Percentiles rank a stretch among this genome's conserved stretches.
Conservation (phyloP, 2,329 filamentous ascomycete species). For the Cercospora citrullina region DNA sequence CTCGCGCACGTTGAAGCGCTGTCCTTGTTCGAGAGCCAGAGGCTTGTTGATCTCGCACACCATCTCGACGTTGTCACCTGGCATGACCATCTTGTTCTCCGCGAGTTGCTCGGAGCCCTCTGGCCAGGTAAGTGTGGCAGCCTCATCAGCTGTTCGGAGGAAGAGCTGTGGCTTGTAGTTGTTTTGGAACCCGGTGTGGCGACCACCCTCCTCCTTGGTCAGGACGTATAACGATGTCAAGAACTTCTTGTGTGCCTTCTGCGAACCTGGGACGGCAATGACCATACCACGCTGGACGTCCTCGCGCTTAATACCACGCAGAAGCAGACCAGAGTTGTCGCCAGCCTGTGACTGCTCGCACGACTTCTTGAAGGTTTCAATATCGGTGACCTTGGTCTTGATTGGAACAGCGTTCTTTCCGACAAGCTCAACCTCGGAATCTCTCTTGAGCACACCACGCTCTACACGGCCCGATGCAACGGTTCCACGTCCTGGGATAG, state of each 20-base stretch:
- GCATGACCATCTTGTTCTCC: slow-evolving; percentile 83
- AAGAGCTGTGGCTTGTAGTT: slow-evolving; percentile 98
- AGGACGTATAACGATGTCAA: slow-evolving; percentile 94
- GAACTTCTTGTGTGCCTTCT: slow-evolving; percentile 89
- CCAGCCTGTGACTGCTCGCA: slow-evolving; percentile 94
- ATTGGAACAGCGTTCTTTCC: slow-evolving; percentile 79
- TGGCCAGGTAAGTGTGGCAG: slow-evolving; percentile 79
- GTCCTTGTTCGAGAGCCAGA: slow-evolving; percentile 83
- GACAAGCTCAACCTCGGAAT: slow-evolving; percentile 90
- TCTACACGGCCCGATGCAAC: slow-evolving; percentile 96
- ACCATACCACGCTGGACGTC: slow-evolving; percentile 96
- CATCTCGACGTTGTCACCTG: slow-evolving; percentile 99
- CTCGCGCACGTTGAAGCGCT: slow-evolving; percentile 98
- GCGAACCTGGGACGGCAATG: slow-evolving; percentile 75
- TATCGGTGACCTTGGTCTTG: slow-evolving; percentile 99
- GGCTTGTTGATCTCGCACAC: slow-evolving; percentile 80
- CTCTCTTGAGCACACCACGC: slow-evolving; percentile 90
- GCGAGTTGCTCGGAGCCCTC: slow-evolving; percentile 71
- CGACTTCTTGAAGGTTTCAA: slow-evolving; percentile 99
- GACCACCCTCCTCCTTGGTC: slow-evolving; percentile 95
- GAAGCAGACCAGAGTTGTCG: slow-evolving; percentile 95
- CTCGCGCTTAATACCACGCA: slow-evolving; percentile 94
- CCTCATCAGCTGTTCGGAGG: slow-evolving; percentile 82
- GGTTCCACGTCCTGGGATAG: slow-evolving; percentile 78
- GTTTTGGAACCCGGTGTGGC: slow-evolving; percentile 90